These are phyloP conservation scores for Lecanicillium sp. DNA, from an alignment of 2,329 filamentous ascomycete species.

Conservation along the genomic window DNA sequence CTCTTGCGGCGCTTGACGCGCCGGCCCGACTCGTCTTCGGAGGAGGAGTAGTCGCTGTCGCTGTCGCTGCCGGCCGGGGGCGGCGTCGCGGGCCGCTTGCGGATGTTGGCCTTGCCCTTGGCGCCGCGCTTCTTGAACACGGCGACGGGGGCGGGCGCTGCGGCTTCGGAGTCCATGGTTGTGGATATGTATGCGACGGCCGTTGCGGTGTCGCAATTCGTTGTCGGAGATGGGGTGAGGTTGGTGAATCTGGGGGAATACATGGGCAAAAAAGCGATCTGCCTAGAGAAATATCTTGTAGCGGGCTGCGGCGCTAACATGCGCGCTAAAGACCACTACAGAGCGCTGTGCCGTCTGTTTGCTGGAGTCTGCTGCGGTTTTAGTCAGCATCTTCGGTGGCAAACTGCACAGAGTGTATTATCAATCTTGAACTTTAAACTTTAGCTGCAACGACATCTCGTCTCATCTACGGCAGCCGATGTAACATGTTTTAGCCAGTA, in stretches of 20 bases:
- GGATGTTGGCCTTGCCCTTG: slow-evolving; percentile 69
- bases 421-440: too few species aligned
- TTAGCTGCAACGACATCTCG: too few species aligned
- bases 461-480: too few species aligned
- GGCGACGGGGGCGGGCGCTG: slow-evolving; percentile 46
- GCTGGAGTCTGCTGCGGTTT: too few species aligned
- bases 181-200: slow-evolving; percentile 12
- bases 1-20: slow-evolving; percentile 74
- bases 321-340: too few species aligned
- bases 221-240: background rate
- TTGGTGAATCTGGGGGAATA: background rate
- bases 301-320: background rate
- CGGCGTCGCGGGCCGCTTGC: slow-evolving; percentile 76
- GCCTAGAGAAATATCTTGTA: background rate
- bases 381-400: too few species aligned
- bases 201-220: background rate
- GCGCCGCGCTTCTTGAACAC: slow-evolving; percentile 81
- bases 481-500: too few species aligned
- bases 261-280: background rate
- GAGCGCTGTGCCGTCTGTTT: too few species aligned
- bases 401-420: too few species aligned
- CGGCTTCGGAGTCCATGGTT: slow-evolving; percentile 14
- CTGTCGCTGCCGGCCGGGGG: slow-evolving; percentile 60
- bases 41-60: slow-evolving; percentile 61
- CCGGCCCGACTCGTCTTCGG: slow-evolving; percentile 70